Conservation (phyloP, 352 stramenopile genomes). For the Pythium phragmitis region DNA sequence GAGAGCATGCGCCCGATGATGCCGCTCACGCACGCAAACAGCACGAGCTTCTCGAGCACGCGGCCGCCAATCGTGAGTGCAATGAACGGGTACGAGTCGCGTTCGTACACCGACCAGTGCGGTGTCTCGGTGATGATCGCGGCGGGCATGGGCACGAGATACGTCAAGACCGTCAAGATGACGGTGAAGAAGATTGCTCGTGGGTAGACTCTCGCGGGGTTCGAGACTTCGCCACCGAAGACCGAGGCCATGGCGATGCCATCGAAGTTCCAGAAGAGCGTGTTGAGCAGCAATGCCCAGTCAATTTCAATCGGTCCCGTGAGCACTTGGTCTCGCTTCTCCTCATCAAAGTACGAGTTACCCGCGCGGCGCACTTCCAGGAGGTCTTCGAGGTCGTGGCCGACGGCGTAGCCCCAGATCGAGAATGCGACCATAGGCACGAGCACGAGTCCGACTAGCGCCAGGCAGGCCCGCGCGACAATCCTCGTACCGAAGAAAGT, state of each 20-base stretch:
- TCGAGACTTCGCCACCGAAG: constrained; percentile 90
- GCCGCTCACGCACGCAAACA: constrained; percentile 74
- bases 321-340: constrained; percentile 22
- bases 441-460: constrained; percentile 35
- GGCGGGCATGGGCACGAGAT: constrained; percentile 89
- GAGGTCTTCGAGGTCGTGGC: constrained; percentile 37
- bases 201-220: constrained; percentile 82
- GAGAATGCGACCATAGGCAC: constrained; percentile 45
- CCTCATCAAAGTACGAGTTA: constrained; percentile 19
- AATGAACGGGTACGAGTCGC: constrained; percentile 86
- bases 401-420: constrained; percentile 36
- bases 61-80: constrained; percentile 76
- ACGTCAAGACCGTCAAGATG: constrained; percentile 71
- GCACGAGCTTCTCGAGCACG: constrained; percentile 81
- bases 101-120: constrained; percentile 70
- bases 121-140: constrained; percentile 56
- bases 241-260: constrained; percentile 90
- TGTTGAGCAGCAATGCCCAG: constrained; percentile 89
- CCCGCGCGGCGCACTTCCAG: constrained; percentile 35
- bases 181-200: constrained; percentile 81
- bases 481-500: constrained; percentile 39
- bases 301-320: constrained; percentile 46
- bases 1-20: constrained; percentile 88
- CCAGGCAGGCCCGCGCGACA: constrained; percentile 33
- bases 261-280: constrained; percentile 96